Evolutionary conservation across 1,139 yeast genomes (phyloP).

Genomic region (Suhomyces choctaworum): DNA sequence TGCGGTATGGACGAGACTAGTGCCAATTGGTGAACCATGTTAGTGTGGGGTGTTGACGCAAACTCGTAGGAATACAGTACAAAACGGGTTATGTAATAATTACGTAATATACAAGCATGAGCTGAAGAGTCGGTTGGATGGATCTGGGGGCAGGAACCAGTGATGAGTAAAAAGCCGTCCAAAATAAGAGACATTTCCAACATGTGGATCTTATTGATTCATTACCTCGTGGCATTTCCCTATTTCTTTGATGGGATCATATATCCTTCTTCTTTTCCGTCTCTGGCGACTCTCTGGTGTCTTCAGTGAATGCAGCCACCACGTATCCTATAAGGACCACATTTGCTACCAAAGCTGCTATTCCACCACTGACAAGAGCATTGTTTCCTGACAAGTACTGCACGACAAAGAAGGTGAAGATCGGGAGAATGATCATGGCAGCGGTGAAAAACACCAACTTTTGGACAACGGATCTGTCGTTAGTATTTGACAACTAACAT

Average conservation of each 20-base stretch:
- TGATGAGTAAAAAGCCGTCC: too few species aligned
- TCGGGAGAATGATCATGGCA: conserved; percentile 83
- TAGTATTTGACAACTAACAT: too few species aligned
- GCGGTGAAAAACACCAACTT: conserved; percentile 85
- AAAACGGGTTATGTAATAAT: too few species aligned
- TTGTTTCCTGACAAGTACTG: conserved; percentile 54
- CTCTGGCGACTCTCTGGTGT: conserved; percentile 36
- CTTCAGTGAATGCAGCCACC: conserved; percentile 83
- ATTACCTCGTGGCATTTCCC: too few species aligned
- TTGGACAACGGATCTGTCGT: conserved; percentile 55
- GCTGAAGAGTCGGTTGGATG: too few species aligned
- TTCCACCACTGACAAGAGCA: conserved; percentile 80
- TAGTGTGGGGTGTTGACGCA: too few species aligned
- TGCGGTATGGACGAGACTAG: conserved; percentile 46
- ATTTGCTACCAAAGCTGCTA: conserved; percentile 87
- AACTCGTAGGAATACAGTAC: too few species aligned
- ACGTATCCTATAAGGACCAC: conserved; percentile 84
- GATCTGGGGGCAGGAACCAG: too few species aligned
- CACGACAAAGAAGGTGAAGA: conserved; percentile 66
- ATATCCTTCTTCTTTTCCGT: conserved; percentile 21
- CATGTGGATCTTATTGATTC: too few species aligned
- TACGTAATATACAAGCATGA: too few species aligned
- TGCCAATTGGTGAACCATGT: conserved; percentile 47
- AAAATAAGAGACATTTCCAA: too few species aligned
- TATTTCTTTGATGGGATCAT: too few species aligned